A percentile compares a stretch with the other conserved stretches of the same genome.
phyloP scores from a whole-genome alignment of 257 asterid species.

The Buddleja alternifolia region DNA sequence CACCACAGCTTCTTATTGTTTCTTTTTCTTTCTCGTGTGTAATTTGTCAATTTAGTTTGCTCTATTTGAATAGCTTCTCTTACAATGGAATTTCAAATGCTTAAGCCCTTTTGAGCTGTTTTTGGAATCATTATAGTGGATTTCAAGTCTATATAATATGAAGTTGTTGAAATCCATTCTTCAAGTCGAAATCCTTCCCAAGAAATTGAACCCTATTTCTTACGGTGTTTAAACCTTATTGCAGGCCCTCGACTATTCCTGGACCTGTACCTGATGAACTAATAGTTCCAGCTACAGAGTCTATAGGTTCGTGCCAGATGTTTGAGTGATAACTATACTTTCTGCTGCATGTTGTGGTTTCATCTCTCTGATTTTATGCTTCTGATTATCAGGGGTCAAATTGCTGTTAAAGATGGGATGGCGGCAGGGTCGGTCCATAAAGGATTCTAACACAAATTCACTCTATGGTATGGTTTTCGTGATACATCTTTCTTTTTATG shows the following conservation, averaged over 20 bases:
- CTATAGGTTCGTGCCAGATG: conserved; percentile 67
- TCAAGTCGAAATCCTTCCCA: too few relatives aligned
- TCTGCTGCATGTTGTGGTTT: conserved; percentile 28
- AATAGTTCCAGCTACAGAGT: conserved; percentile 72
- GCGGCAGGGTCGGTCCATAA: conserved; percentile 89
- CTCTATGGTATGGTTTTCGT: conserved; percentile 55
- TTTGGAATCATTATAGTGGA: too few relatives aligned
- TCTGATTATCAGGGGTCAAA: conserved; percentile 67
- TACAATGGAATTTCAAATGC: too few relatives aligned
- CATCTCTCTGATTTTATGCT: conserved; percentile 21
- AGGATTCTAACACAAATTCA: conserved; percentile 58
- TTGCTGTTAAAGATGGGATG: conserved; percentile 95
- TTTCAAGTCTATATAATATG: too few relatives aligned
- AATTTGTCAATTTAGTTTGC: conserved; percentile 9
- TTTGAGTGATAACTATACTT: conserved; percentile 11
- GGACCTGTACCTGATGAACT: conserved; percentile 97
- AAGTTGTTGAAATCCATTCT: too few relatives aligned
- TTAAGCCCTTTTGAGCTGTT: too few relatives aligned
- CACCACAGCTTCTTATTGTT: conserved; percentile 4
- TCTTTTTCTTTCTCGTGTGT: not conserved
- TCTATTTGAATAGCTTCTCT: not conserved
- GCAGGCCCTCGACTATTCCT: conserved; percentile 89
- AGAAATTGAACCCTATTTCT: not conserved
- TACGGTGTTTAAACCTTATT: conserved; percentile 26
- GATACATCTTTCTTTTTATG: conserved; percentile 9